Base-by-base conservation (phyloP, 306 rosid species). In the Medicago arabica region DNA sequence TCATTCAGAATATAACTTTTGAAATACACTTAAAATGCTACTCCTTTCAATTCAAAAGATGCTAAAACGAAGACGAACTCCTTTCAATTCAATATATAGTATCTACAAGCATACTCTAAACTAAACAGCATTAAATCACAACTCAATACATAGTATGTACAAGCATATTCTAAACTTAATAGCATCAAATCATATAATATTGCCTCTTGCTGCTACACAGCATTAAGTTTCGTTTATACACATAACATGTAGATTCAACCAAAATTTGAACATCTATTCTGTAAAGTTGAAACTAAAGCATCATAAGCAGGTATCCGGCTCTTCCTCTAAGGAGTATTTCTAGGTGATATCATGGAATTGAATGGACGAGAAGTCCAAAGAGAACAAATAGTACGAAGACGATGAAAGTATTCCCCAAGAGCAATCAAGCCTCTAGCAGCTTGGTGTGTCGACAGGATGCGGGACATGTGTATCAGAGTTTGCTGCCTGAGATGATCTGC, bases 401-500 rank as follows among this genome's bases (percentile, higher is more conserved):
- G 92, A 65, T 85, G 89, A 47, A 89, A 91, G 85, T 89, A 89
- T 69, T 89, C 93, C 36, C 97, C 97, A 15, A 91, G 76, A 9
- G 93, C 93, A 28, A 93, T 80, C 89, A 93, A 83, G 4, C 88
- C 91, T 2, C 82, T 80, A 0, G 93, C 98, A 39, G 93, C 92
- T 80, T 93, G 98, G 63, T 76, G 75, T 0, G 85, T 71, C 2
- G 86, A 78, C 61, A 93, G 83, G 67, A 89, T 82, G 46, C 90
- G 82, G 9, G 86, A 86, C 93, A 91, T 87, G 62, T 84, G 86
- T 69, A 75, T 75, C 87, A 93, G 72, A 38, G 93, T 93, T 82
- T 93, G 87, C 75, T 83, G 88, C 75, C 98, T 50, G 16, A 93
- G 90, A 74, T 93, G 98, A 83, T 93, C 98, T 15, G 96, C 98